Evolutionary conservation across 116 monocot species (phyloP), one percentile per base, ranked within the genome.

Genomic region (Cymodocea nodosa): DNA sequence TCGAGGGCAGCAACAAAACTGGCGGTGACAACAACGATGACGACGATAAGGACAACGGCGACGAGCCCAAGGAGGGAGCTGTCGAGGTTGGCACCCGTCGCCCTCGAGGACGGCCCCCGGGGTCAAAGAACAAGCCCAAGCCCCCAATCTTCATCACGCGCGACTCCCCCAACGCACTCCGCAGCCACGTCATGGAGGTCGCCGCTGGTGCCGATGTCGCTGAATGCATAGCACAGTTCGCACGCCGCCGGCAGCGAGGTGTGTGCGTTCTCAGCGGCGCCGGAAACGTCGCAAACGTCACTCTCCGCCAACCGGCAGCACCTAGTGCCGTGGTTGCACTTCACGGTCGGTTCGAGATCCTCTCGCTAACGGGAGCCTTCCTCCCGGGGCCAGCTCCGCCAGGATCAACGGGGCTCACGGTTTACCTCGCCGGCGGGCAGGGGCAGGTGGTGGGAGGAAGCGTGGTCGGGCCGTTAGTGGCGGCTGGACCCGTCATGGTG

Each of bases 181-280:
- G 85, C 34, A 85, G 81, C 81, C 85, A 85, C 52, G 79, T 85
- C 64, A 79, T 85, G 85, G 85, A 85, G 71, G 74, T 85, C 68
- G 70, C 81, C 51, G 65, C 59, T 30, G 85, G 81, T 12, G 76
- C 85, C 9, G 85, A 85, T 76, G 65, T 85, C 50, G 81, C 81
- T 50, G 81, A 85, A 22, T 71, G 70, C 67, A 81, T 85, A 60
- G 81, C 84, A 0, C 78, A 78, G 62, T 85, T 81, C 69, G 72
- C 84, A 3, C 77, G 84, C 60, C 84, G 84, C 70, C 69, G 77
- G 12, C 84, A 81, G 70, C 75, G 81, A 30, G 84, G 84, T 51
- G 78, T 85, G 62, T 81, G 78, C 70, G 81, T 85, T 7, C 67
- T 85, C 52, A 81, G 78, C 75, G 84, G 73, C 13, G 56, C 79